These are phyloP conservation scores for Naganishia vishniacii DNA, from an alignment of 768 basidiomycete species.

Conservation along the genomic window DNA sequence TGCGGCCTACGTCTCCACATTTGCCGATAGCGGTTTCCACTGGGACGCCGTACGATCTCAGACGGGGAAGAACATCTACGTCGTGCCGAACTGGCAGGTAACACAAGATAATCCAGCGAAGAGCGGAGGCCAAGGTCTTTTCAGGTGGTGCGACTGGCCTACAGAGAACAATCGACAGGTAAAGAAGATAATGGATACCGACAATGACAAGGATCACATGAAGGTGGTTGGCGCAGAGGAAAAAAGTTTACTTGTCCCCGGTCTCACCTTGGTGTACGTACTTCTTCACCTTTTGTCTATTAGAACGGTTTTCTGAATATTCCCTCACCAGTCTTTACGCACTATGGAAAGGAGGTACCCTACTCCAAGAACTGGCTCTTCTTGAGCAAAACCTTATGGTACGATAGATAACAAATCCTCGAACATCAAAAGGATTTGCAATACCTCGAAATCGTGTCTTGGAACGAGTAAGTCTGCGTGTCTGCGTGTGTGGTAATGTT, in stretches of 20 bases:
- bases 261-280: conserved; percentile 39
- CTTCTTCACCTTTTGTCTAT: too few relatives aligned
- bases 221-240: conserved; percentile 9
- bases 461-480: conserved; percentile 29
- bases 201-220: conserved; percentile 35
- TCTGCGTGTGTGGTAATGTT: too few relatives aligned
- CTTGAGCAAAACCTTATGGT: conserved; percentile 44
- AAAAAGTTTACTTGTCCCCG: conserved; percentile 41
- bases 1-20: conserved; percentile 43
- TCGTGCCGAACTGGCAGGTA: conserved; percentile 44
- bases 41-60: conserved; percentile 33
- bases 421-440: conserved; percentile 33
- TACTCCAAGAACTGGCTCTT: conserved; percentile 49
- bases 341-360: conserved; percentile 42
- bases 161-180: conserved; percentile 41
- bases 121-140: conserved; percentile 35
- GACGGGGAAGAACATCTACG: conserved; percentile 37
- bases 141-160: conserved; percentile 47
- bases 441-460: conserved; percentile 38
- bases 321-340: conserved; percentile 37
- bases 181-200: conserved; percentile 31
- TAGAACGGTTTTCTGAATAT: not conserved
- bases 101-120: conserved; percentile 33
- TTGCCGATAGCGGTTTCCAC: conserved; percentile 47
- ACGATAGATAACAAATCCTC: conserved; percentile 43